Evolutionary conservation across 208 protist genomes (phyloP), one percentile per base, ranked within the genome.

Genomic region (Acanthamoeba healyi): DNA sequence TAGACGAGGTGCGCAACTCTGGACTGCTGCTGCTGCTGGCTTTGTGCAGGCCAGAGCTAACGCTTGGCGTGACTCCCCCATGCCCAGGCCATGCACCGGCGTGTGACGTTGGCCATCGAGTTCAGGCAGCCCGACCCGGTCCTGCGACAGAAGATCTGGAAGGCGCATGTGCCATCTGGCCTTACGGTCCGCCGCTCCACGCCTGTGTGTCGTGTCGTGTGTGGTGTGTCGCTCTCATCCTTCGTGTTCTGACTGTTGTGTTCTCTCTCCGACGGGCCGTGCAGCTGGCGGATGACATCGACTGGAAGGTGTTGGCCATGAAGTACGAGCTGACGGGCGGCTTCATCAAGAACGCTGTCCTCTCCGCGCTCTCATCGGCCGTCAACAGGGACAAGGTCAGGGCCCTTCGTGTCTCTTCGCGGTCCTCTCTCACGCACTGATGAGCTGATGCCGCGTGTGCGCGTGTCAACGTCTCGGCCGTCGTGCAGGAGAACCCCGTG

Each of bases 331-430:
- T 97, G 19, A 74, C 86, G 2, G 95, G 95, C 19, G 95, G 95
- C 38, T 95, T 97, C 67, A 97, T 97, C 92, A 96, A 96, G 87
- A 97, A 97, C 65, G 95, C 84, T 34, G 34, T 91, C 15, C 58
- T 91, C n/a, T 67, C 88, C 0, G 95, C 95, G 24, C 90, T 97
- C 1, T 95, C 94, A 17, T 32, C 58, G n/a, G 94, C 95, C 9
- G 89, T 97, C 65, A 58, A 63, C 63, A 79, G 95, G 26, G 94
- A 94, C 22, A 70, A 94, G 94, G 29, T 34, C 5, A n/a, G n/a
- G n/a, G n/a, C n/a, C n/a, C n/a, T n/a, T n/a, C n/a, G n/a, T n/a
- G n/a, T n/a, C n/a, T n/a, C n/a, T n/a, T n/a, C n/a, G n/a, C n/a
- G n/a, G n/a, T n/a, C n/a, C n/a, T n/a, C n/a, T n/a, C n/a, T n/a